Conservation (phyloP, 768 basidiomycete species). For the Russula lepida region DNA sequence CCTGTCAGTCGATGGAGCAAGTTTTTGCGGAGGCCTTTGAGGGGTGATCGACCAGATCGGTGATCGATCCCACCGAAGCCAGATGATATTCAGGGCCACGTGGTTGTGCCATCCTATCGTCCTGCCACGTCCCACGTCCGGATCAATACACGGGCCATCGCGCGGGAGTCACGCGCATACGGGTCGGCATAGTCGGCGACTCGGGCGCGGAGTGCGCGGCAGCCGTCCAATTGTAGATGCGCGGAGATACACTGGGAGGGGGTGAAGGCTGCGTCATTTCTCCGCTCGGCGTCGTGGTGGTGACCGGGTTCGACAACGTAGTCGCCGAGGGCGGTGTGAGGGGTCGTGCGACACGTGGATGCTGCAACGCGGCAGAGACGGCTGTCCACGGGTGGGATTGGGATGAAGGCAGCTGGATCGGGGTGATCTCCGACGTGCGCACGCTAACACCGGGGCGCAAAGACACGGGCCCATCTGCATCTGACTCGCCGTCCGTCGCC, state of each 20-base stretch:
- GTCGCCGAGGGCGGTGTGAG: constrained; percentile 4
- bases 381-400: constrained; percentile 9
- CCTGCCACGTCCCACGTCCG: not conserved
- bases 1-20: constrained; percentile 1
- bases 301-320: not conserved
- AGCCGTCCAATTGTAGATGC: constrained; percentile 14
- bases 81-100: not conserved
- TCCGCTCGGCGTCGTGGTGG: not conserved
- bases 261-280: constrained; percentile 14
- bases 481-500: not conserved
- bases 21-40: not conserved
- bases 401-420: constrained; percentile 19
- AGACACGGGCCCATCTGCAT: not conserved
- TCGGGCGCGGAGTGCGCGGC: constrained; percentile 3
- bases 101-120: not conserved
- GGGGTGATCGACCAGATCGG: not conserved
- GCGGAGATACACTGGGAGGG: constrained; percentile 21
- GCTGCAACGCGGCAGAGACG: constrained; percentile 1
- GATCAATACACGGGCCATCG: constrained; percentile 16
- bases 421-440: constrained; percentile 19
- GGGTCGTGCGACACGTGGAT: not conserved
- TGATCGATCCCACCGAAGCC: not conserved
- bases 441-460: constrained; percentile 10
- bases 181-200: constrained; percentile 10
- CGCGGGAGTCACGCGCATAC: constrained; percentile 4